Evolutionary conservation across 768 basidiomycete species (phyloP).

Genomic region (Gloeopeniophorella convolvens): DNA sequence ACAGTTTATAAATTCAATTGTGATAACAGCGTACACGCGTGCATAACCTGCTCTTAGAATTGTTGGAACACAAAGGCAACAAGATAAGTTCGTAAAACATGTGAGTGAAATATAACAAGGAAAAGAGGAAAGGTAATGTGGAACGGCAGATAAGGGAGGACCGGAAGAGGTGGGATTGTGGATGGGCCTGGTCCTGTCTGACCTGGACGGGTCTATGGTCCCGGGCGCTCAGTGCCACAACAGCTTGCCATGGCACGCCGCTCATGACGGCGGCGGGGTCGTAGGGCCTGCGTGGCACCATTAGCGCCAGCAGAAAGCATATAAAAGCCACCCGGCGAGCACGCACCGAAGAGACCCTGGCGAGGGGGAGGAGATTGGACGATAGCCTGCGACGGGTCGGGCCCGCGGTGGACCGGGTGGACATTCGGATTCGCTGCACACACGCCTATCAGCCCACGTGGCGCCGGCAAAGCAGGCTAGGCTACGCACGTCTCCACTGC

Average conservation of each 20-base stretch:
- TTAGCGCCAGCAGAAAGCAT: neutral
- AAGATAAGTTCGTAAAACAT: neutral
- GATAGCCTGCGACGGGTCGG: conserved; percentile 32
- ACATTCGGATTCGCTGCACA: conserved; percentile 57
- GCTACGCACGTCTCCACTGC: conserved; percentile 70
- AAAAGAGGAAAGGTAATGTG: no score
- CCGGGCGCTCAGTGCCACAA: no score
- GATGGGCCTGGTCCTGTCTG: no score
- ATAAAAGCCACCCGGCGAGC: neutral
- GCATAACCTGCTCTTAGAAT: no score
- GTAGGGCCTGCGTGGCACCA: conserved; percentile 22
- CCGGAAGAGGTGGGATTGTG: no score
- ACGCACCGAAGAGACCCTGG: conserved; percentile 61
- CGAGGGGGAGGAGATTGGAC: conserved; percentile 42
- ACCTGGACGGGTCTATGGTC: no score
- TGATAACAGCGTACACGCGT: conserved; percentile 2
- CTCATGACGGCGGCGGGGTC: conserved; percentile 27
- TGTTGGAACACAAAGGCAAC: no score
- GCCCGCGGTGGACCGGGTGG: conserved; percentile 39
- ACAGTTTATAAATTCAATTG: no score
- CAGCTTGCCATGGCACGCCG: neutral
- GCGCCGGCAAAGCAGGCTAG: neutral
- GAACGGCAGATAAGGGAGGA: no score
- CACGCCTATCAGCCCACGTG: neutral
- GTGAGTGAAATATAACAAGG: neutral